Conservation (phyloP, 2,329 filamentous ascomycete species). For the Didymella lethalis region DNA sequence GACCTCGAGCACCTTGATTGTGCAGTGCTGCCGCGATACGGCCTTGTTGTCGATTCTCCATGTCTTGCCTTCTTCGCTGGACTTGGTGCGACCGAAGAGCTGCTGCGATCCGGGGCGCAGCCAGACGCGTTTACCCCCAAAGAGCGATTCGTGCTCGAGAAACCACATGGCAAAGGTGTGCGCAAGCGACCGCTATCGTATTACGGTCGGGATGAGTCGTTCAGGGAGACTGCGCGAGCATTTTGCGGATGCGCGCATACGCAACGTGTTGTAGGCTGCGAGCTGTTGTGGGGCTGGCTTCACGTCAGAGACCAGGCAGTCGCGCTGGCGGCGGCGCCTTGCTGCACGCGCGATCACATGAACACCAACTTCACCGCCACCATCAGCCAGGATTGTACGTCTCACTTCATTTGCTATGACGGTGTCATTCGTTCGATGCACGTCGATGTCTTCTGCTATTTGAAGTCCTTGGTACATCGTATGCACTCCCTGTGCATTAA, state of each 20-base stretch:
- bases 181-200: neutral
- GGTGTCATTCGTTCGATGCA: neutral
- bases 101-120: slow-evolving; percentile 84
- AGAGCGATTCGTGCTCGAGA: slow-evolving; percentile 63
- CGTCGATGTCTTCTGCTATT: neutral
- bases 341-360: slow-evolving; percentile 20
- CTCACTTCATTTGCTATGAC: neutral
- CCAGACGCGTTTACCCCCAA: slow-evolving; percentile 75
- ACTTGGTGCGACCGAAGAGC: slow-evolving; percentile 80
- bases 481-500: neutral
- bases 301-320: slow-evolving; percentile 13
- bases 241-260: slow-evolving; percentile 4
- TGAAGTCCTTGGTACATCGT: neutral
- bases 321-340: slow-evolving; percentile 11
- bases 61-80: slow-evolving; percentile 52
- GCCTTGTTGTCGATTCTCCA: slow-evolving; percentile 76
- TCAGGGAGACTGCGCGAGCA: slow-evolving; percentile 1
- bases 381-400: neutral
- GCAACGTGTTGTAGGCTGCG: slow-evolving; percentile 9
- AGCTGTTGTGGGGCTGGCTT: slow-evolving; percentile 14
- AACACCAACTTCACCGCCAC: slow-evolving; percentile 2
- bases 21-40: slow-evolving; percentile 88
- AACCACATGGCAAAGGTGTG: slow-evolving; percentile 57
- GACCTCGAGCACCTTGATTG: slow-evolving; percentile 74
- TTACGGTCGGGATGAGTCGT: slow-evolving; percentile 9